Conservation (phyloP, 2,329 filamentous ascomycete genomes). For the Trichoderma cornu-damae region DNA sequence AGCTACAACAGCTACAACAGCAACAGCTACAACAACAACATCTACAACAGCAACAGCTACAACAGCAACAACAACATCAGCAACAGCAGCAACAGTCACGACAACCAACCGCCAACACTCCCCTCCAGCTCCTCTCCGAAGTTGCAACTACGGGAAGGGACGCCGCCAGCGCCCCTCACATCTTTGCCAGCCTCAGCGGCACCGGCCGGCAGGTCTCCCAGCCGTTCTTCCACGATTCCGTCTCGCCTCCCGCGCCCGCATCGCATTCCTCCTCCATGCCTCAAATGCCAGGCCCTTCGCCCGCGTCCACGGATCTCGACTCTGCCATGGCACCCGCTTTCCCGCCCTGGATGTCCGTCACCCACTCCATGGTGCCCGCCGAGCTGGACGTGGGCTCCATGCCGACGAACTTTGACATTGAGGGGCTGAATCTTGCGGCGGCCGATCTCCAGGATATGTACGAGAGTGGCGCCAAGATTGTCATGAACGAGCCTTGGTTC, state of each 20-base stretch:
- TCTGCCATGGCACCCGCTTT: slow-evolving; percentile 27
- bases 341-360: slow-evolving; percentile 19
- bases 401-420: slow-evolving; percentile 30
- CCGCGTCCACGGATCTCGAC: slow-evolving; percentile 22
- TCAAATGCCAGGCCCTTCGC: slow-evolving; percentile 4
- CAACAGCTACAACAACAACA: slow-evolving; percentile 21
- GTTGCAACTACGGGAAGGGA: slow-evolving; percentile 48
- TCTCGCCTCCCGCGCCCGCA: slow-evolving; percentile 19
- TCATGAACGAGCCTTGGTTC: slow-evolving; percentile 40
- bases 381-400: slow-evolving; percentile 24
- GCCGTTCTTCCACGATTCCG: slow-evolving; percentile 37
- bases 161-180: slow-evolving; percentile 21
- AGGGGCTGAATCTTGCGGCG: slow-evolving; percentile 26
- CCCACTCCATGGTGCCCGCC: neutral
- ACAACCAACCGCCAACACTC: slow-evolving; percentile 42
- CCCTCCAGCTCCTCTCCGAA: slow-evolving; percentile 53
- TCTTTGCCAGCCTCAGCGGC: slow-evolving; percentile 24
- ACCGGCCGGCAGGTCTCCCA: slow-evolving; percentile 28
- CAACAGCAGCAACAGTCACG: slow-evolving; percentile 21
- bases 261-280: neutral
- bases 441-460: slow-evolving; percentile 27
- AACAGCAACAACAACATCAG: slow-evolving; percentile 21
- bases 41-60: slow-evolving; percentile 22
- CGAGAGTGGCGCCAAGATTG: slow-evolving; percentile 33
- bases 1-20: slow-evolving; percentile 22